Evolutionary conservation across 169 alveolate species (phyloP).

Genomic region (Theileria parva): DNA sequence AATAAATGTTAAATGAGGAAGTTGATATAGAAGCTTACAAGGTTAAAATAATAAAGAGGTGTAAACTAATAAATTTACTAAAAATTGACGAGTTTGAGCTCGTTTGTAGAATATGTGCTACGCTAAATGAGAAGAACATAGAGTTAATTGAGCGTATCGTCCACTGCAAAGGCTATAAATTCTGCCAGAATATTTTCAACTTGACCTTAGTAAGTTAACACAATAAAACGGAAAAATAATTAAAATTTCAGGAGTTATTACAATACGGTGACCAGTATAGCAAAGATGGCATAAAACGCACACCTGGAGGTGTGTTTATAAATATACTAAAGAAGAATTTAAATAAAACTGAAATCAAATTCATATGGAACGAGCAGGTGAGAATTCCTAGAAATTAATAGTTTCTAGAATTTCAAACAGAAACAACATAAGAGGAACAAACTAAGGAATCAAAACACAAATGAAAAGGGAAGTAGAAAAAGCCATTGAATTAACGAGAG

Average conservation of each 20-base stretch:
- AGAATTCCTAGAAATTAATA: conserved; percentile 19
- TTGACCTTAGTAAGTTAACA: conserved; percentile 41
- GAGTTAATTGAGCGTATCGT: conserved; percentile 65
- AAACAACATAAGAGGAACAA: neutral
- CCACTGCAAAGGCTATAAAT: conserved; percentile 60
- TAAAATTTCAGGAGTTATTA: conserved; percentile 22
- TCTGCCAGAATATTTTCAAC: conserved; percentile 56
- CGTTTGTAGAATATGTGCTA: conserved; percentile 51
- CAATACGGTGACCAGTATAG: conserved; percentile 59
- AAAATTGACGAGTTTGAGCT: conserved; percentile 64
- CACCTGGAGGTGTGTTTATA: conserved; percentile 69
- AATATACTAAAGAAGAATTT: conserved; percentile 51
- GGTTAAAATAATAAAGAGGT: conserved; percentile 31
- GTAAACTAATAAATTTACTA: conserved; percentile 40
- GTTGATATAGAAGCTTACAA: conserved; percentile 38
- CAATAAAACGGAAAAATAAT: neutral
- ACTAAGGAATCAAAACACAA: neutral
- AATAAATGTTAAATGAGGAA: conserved; percentile 37
- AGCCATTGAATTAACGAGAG: conserved; percentile 54
- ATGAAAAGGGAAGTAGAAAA: conserved; percentile 52
- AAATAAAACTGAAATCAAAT: conserved; percentile 50
- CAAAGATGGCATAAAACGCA: conserved; percentile 52
- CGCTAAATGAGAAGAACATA: conserved; percentile 60
- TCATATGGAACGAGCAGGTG: conserved; percentile 69
- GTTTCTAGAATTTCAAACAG: neutral